A percentile compares a stretch with the other conserved stretches of the same genome.
These are phyloP conservation scores for Penicillium fimorum DNA, from an alignment of 495 filamentous ascomycete genomes.

Conservation along the genomic window DNA sequence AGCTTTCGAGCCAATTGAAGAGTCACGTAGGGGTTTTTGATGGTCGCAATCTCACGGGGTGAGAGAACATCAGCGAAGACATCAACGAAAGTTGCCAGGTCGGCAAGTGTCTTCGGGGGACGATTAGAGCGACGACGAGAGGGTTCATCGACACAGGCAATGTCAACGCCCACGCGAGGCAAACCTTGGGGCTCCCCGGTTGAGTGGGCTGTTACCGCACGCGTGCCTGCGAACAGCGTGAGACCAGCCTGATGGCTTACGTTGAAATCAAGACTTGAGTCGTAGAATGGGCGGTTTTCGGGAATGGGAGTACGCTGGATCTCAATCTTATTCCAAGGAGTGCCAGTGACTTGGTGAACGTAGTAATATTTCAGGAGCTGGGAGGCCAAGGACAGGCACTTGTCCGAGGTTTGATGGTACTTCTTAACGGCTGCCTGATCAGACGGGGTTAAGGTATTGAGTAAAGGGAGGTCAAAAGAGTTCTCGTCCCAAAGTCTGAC, in stretches of 20 bases:
- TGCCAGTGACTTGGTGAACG: slow-evolving; percentile 57
- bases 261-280: slow-evolving; percentile 71
- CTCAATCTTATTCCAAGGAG: slow-evolving; percentile 63
- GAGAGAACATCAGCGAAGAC: slow-evolving; percentile 81
- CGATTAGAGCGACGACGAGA: slow-evolving; percentile 40
- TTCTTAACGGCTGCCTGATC: slow-evolving; percentile 39
- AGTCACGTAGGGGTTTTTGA: slow-evolving; percentile 47
- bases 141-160: slow-evolving; percentile 71
- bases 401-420: slow-evolving; percentile 42
- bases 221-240: slow-evolving; percentile 59
- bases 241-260: slow-evolving; percentile 84
- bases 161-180: slow-evolving; percentile 60
- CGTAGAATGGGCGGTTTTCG: slow-evolving; percentile 62
- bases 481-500: slow-evolving; percentile 35
- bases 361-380: slow-evolving; percentile 76
- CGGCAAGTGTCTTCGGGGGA: slow-evolving; percentile 41
- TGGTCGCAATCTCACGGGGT: slow-evolving; percentile 51
- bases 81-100: slow-evolving; percentile 67
- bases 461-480: slow-evolving; percentile 35
- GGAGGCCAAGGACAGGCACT: slow-evolving; percentile 62
- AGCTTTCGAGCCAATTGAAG: slow-evolving; percentile 29
- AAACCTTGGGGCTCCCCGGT: not conserved
- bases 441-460: slow-evolving; percentile 33
- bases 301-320: slow-evolving; percentile 61
- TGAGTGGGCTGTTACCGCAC: slow-evolving; percentile 22